A percentile compares a stretch with the other conserved stretches of the same genome.
Evolutionary conservation across 805 yeast genomes (phyloP).

Genomic region (Wickerhamomyces kurtzmanii): DNA sequence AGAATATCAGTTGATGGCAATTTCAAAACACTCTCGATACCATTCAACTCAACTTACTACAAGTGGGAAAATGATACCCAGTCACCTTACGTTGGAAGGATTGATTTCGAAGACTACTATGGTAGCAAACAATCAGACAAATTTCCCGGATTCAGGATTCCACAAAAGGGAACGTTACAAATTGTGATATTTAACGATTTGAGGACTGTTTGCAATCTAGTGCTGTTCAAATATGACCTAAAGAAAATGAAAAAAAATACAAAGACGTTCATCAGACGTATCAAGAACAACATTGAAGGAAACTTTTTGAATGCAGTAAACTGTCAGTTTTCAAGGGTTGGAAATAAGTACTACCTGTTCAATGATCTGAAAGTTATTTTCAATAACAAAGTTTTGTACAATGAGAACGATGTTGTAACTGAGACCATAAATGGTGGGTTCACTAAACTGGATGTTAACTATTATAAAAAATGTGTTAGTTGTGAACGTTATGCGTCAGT

Average conservation of each 20-base stretch:
- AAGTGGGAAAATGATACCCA: conserved; percentile 8
- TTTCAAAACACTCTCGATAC: conserved; percentile 6
- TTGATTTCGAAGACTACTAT: conserved; percentile 18
- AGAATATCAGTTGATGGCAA: conserved; percentile 8
- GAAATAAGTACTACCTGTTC: conserved; percentile 17
- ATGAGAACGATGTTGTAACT: conserved; percentile 9
- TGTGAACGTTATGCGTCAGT: no score
- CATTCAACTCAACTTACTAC: conserved; percentile 17
- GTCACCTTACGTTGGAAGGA: conserved; percentile 22
- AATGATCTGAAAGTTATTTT: conserved; percentile 21
- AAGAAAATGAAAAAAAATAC: conserved; percentile 11
- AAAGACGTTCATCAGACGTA: conserved; percentile 17
- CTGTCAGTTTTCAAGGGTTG: conserved; percentile 16
- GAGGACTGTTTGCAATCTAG: conserved; percentile 13
- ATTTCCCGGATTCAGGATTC: conserved; percentile 20
- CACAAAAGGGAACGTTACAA: conserved; percentile 18
- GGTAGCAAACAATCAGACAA: not conserved
- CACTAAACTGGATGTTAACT: conserved; percentile 12
- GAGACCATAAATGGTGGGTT: conserved; percentile 13
- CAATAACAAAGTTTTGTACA: conserved; percentile 8
- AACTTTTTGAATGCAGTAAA: no score
- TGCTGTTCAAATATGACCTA: conserved; percentile 18
- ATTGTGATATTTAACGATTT: conserved; percentile 20
- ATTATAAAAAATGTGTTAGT: no score
- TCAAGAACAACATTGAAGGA: conserved; percentile 11